phyloP scores from a whole-genome alignment of 2,329 filamentous ascomycete species.

The Pyrenophora teres region DNA sequence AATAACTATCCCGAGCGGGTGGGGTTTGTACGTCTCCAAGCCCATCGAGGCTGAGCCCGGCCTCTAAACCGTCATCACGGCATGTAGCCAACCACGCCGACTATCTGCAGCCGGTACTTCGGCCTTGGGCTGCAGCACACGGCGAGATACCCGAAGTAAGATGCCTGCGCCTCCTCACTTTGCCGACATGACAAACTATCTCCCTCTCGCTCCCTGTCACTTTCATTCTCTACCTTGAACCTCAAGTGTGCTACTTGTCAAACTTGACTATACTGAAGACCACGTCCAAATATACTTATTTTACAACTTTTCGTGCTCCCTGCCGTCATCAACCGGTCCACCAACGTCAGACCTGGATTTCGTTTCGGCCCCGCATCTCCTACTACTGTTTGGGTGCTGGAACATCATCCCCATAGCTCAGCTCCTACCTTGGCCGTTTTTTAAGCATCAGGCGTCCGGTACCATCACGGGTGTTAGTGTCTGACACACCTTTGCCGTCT shows the following conservation, averaged over 20 bases:
- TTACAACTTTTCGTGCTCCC: conserved; percentile 2
- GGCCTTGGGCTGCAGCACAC: conserved; percentile 25
- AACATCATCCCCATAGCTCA: conserved; percentile 25
- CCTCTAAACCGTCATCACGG: conserved; percentile 16
- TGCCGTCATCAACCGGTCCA: conserved; percentile 28
- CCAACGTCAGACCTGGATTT: conserved; percentile 24
- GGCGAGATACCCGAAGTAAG: conserved; percentile 18
- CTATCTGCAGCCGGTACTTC: conserved; percentile 20
- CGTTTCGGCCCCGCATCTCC: conserved; percentile 40
- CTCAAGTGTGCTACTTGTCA: not conserved
- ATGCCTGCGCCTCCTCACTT: conserved; percentile 29
- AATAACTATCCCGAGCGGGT: conserved; percentile 23
- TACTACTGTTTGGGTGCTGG: conserved; percentile 22
- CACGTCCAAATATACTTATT: not conserved
- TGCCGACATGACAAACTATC: conserved; percentile 7
- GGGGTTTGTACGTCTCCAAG: conserved; percentile 19
- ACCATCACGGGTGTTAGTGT: conserved; percentile 9
- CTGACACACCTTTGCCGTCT: conserved; percentile 19
- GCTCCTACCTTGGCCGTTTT: conserved; percentile 13
- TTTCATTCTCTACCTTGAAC: not conserved
- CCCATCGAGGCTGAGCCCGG: conserved; percentile 30
- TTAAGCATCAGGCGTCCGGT: conserved; percentile 15
- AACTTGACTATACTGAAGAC: not conserved
- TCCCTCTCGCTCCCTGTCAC: conserved; percentile 5
- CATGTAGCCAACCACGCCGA: conserved; percentile 25